Evolutionary conservation across 164 flowering plant species (phyloP).

Genomic region (Tetrastigma voinierianum): DNA sequence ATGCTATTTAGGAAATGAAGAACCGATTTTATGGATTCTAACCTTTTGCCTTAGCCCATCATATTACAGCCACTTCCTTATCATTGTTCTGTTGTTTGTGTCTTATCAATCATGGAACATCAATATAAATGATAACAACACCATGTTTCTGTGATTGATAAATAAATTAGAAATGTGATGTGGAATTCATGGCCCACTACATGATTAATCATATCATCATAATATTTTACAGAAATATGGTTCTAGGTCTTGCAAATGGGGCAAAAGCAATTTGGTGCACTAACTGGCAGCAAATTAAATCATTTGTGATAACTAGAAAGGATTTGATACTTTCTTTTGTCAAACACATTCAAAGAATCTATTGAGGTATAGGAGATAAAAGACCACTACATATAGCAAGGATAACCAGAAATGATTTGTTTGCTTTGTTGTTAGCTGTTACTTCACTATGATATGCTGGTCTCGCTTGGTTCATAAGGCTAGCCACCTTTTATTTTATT

Average conservation of each 20-base stretch:
- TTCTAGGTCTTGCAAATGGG: neutral
- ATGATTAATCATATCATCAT: neutral
- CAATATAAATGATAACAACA: neutral
- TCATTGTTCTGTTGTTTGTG: neutral
- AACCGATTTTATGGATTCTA: neutral
- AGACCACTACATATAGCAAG: neutral
- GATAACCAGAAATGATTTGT: neutral
- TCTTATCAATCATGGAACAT: neutral
- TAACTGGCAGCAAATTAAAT: neutral
- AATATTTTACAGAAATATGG: neutral
- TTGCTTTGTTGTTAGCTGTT: conserved; percentile 5
- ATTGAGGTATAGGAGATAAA: neutral
- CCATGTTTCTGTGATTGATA: neutral
- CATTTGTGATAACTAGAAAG: neutral
- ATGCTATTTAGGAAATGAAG: neutral
- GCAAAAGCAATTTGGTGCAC: neutral
- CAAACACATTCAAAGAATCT: neutral
- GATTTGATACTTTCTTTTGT: neutral
- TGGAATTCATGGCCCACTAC: neutral
- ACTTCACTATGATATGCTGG: neutral
- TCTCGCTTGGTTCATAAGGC: neutral
- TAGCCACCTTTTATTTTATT: neutral
- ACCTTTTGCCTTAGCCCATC: neutral
- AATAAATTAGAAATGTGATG: neutral
- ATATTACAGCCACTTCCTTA: neutral